phyloP scores from a whole-genome alignment of 139 green algal genomes.

The Tetraselmis striata region DNA sequence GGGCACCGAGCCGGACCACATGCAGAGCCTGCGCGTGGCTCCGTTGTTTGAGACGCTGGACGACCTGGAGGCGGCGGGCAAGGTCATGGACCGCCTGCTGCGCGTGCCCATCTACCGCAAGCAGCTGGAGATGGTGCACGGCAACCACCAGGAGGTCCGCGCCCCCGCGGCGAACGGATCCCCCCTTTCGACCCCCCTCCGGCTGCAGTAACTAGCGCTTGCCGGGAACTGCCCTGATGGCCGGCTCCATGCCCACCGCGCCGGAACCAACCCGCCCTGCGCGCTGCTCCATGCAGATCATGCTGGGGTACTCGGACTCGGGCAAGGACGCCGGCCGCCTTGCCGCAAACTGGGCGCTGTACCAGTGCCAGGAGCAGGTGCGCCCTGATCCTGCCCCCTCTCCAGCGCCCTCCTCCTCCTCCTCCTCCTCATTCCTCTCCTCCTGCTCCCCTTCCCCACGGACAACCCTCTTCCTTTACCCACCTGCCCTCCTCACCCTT shows the following conservation, averaged over 20 bases:
- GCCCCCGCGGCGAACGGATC: too few species aligned
- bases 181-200: too few species aligned
- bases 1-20: slow-evolving; percentile 23
- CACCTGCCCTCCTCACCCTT: too few species aligned
- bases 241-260: too few species aligned
- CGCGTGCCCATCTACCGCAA: slow-evolving; percentile 39
- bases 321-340: slow-evolving; percentile 95
- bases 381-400: slow-evolving; percentile 19
- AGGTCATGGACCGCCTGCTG: slow-evolving; percentile 39
- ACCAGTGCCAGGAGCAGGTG: slow-evolving; percentile 54
- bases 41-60: slow-evolving; percentile 95
- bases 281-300: too few species aligned
- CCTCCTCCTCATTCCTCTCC: neutral
- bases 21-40: slow-evolving; percentile 68
- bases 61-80: slow-evolving; percentile 66
- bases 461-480: too few species aligned
- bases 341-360: slow-evolving; percentile 87
- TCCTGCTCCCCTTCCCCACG: too few species aligned
- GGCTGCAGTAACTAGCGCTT: too few species aligned
- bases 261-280: too few species aligned
- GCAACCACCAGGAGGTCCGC: slow-evolving; percentile 56
- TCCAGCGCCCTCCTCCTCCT: neutral
- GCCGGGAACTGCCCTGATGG: too few species aligned
- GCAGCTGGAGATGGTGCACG: slow-evolving; percentile 44
- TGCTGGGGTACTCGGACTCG: slow-evolving; percentile 96